These are phyloP conservation scores for Colletotrichum sp. DNA, from an alignment of 2,329 filamentous ascomycete genomes.

Conservation along the genomic window DNA sequence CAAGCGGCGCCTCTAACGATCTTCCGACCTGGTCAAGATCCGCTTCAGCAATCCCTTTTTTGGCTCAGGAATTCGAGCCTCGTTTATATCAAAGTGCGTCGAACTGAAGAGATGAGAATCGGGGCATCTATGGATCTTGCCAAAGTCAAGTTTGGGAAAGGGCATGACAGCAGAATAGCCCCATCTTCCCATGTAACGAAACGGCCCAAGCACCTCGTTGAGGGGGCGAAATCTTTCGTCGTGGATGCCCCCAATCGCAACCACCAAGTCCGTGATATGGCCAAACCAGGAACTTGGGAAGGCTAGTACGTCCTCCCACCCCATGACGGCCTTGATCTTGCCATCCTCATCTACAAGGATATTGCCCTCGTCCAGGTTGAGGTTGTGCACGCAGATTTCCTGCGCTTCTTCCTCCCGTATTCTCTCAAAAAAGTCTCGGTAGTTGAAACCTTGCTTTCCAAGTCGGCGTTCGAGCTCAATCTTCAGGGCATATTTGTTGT, in stretches of 20 bases:
- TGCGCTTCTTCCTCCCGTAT: neutral
- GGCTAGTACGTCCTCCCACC: slow-evolving; percentile 13
- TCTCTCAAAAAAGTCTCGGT: neutral
- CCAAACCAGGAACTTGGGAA: slow-evolving; percentile 6
- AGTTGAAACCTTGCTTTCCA: neutral
- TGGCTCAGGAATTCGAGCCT: neutral
- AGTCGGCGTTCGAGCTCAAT: neutral
- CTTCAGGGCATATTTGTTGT: neutral
- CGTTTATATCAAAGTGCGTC: neutral
- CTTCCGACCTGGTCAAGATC: neutral
- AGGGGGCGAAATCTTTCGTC: neutral
- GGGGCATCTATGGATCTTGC: neutral
- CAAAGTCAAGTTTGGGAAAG: neutral
- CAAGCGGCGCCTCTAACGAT: neutral
- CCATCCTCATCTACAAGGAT: neutral
- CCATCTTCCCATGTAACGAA: neutral
- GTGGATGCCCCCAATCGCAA: neutral
- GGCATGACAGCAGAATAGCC: neutral
- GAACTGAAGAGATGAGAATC: neutral
- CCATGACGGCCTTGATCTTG: slow-evolving; percentile 5
- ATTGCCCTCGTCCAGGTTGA: slow-evolving; percentile 6
- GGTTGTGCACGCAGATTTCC: neutral
- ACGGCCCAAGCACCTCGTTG: neutral
- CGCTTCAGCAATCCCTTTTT: neutral
- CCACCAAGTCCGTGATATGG: neutral